Evolutionary conservation across 805 yeast species (phyloP).

Genomic region (Metschnikowia orientalis): DNA sequence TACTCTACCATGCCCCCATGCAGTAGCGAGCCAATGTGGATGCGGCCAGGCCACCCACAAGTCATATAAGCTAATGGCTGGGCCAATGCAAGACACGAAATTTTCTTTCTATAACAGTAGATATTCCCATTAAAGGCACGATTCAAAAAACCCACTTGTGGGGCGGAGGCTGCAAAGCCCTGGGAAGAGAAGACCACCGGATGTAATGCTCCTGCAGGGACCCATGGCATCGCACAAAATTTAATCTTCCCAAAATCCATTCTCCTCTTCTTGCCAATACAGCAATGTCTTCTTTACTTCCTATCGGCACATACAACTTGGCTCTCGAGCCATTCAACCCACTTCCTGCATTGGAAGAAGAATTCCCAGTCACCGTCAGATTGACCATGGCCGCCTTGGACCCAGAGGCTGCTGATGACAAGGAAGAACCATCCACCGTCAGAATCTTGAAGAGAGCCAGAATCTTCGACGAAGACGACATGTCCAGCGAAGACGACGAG

Average conservation of each 20-base stretch:
- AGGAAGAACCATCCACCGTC: conserved; percentile 80
- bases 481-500: conserved; percentile 38
- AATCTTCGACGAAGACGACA: conserved; percentile 38
- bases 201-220: conserved; percentile 3
- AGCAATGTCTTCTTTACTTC: conserved; percentile 67
- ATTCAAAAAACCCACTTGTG: too few relatives aligned
- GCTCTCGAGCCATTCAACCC: conserved; percentile 85
- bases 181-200: too few relatives aligned
- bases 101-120: too few relatives aligned
- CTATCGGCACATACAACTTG: conserved; percentile 82
- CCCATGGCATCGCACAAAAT: conserved; percentile 1
- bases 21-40: too few relatives aligned
- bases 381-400: conserved; percentile 94
- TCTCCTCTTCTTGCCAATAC: conserved; percentile 2
- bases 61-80: too few relatives aligned
- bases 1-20: too few relatives aligned
- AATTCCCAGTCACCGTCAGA: conserved; percentile 84
- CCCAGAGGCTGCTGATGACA: conserved; percentile 80
- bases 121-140: too few relatives aligned
- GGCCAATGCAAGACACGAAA: too few relatives aligned
- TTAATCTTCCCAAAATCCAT: conserved; percentile 4
- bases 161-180: too few relatives aligned
- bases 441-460: conserved; percentile 75
- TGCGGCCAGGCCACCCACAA: too few relatives aligned
- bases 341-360: conserved; percentile 79